Conservation (phyloP, 1,284 basidiomycete species). For the Erythrobasidium hasegawianum region DNA sequence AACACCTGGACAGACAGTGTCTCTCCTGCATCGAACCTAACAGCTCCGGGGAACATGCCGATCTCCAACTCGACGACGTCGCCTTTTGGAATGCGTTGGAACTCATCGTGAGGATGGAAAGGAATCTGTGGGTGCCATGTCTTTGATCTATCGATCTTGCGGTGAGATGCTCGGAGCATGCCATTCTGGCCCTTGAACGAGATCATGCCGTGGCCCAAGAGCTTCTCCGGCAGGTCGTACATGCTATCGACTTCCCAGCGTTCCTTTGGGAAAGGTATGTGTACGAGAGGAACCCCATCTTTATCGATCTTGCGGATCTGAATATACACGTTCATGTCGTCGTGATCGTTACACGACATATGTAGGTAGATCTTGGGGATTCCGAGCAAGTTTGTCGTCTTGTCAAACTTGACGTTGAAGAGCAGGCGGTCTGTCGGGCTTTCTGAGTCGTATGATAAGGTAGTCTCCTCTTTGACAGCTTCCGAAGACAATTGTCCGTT, state of each 20-base stretch:
- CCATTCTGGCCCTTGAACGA: slow-evolving; percentile 33
- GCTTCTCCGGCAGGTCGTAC: background rate
- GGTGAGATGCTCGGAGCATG: slow-evolving; percentile 44
- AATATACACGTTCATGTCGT: slow-evolving; percentile 43
- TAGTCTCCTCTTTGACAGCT: too few relatives aligned
- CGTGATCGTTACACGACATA: slow-evolving; percentile 40
- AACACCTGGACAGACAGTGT: slow-evolving; percentile 38
- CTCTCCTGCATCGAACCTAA: slow-evolving; percentile 44
- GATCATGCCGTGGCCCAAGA: too few relatives aligned
- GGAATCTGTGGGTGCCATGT: slow-evolving; percentile 6
- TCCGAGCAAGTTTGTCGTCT: slow-evolving; percentile 38
- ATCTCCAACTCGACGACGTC: slow-evolving; percentile 44
- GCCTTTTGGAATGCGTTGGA: slow-evolving; percentile 36
- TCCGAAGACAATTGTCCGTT: background rate
- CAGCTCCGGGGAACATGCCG: slow-evolving; percentile 44
- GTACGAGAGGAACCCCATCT: slow-evolving; percentile 34
- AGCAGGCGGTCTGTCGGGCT: background rate
- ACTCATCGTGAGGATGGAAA: slow-evolving; percentile 32
- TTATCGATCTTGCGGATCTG: slow-evolving; percentile 42
- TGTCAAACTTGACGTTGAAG: slow-evolving; percentile 37
- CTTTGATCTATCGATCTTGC: slow-evolving; percentile 29
- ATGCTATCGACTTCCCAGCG: background rate
- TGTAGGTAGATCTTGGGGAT: slow-evolving; percentile 40
- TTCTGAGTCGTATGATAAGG: slow-evolving; percentile 4
- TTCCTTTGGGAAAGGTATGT: slow-evolving; percentile 30